Base-by-base conservation (phyloP, 1,139 yeast genomes). In the Candida sp. region DNA sequence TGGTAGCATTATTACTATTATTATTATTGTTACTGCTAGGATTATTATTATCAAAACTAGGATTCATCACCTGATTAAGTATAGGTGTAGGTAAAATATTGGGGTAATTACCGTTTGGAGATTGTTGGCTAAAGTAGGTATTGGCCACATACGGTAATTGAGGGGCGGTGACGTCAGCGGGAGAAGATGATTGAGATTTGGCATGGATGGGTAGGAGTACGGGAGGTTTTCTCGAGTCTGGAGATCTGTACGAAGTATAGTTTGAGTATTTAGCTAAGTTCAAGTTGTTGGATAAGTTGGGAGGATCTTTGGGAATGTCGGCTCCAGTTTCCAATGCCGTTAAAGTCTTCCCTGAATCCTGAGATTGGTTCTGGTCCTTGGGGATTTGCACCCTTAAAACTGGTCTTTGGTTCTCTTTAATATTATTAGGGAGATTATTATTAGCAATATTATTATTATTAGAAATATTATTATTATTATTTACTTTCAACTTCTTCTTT, bases 331-430 rank as follows among this genome's bases (percentile, higher is more conserved):
- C 77, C n/a, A 65, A 43, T 2, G 77, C 77, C 3, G 76, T 70
- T 27, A 73, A 52, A 2, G 78, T 72, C 36, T 62, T 53, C 3
- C 52, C 53, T 2, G 53, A 47, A 39, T 52, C 54, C 21, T 44
- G 40, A n/a, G 42, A 23, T 15, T 43, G 43, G 11, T 68, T 69
- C 5, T 71, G 55, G 51, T 71, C 77, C 0, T 63, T 60, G 0
- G 82, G 82, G 33, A 77, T 77, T 56, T 75, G 80, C 9, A 77
- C 81, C 42, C 82, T 55, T 33, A 77, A 58, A 4, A 76, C 64
- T 1, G 82, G 82, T 41, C 82, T 58, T 41, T 43, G 39, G 39
- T 23, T 23, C 19, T 15, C 19, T 15, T 15, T 15, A 15, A 15
- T 15, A 15, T 15, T 15, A 15, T 15, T 15, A 15, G 19, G 19